Conservation (phyloP, 768 basidiomycete species). For the Suillus occidentalis region DNA sequence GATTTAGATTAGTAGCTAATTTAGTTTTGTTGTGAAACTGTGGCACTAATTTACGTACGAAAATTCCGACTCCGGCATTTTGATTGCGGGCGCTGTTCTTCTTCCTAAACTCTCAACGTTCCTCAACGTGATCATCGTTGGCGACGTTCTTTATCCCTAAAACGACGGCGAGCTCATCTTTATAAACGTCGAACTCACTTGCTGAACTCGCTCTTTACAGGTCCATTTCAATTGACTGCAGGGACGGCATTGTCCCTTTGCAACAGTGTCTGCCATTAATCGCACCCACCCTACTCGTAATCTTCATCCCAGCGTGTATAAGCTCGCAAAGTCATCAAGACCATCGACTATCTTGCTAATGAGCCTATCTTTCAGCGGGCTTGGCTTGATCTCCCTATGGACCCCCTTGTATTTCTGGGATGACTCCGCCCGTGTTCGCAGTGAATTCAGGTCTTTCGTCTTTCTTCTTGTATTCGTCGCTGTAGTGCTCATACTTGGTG, state of each 20-base stretch:
- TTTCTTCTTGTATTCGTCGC: slow-evolving; percentile 67
- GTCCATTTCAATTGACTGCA: background rate
- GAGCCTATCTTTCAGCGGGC: slow-evolving; percentile 63
- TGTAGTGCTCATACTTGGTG: slow-evolving; percentile 72
- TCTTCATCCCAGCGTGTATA: slow-evolving; percentile 35
- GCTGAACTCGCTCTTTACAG: background rate
- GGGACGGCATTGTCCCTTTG: slow-evolving; percentile 24
- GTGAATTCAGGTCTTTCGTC: slow-evolving; percentile 71
- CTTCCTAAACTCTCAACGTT: slow-evolving; percentile 15
- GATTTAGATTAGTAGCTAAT: slow-evolving; percentile 1
- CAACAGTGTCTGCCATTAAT: slow-evolving; percentile 44
- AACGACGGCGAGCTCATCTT: background rate
- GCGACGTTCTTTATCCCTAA: slow-evolving; percentile 5
- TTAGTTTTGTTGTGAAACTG: slow-evolving; percentile 17
- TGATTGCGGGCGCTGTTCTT: slow-evolving; percentile 16
- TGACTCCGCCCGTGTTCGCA: slow-evolving; percentile 50
- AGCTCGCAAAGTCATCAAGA: slow-evolving; percentile 39
- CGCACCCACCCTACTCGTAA: slow-evolving; percentile 25
- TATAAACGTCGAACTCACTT: background rate
- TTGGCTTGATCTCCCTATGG: slow-evolving; percentile 60
- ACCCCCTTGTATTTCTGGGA: slow-evolving; percentile 53
- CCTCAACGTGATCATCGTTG: slow-evolving; percentile 9
- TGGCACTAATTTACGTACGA: slow-evolving; percentile 19
- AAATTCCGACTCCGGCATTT: slow-evolving; percentile 27
- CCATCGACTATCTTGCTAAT: slow-evolving; percentile 56